Evolutionary conservation across 371 early-diverging fungal genomes (phyloP).

Genomic region (Neoconidiobolus thromboides): DNA sequence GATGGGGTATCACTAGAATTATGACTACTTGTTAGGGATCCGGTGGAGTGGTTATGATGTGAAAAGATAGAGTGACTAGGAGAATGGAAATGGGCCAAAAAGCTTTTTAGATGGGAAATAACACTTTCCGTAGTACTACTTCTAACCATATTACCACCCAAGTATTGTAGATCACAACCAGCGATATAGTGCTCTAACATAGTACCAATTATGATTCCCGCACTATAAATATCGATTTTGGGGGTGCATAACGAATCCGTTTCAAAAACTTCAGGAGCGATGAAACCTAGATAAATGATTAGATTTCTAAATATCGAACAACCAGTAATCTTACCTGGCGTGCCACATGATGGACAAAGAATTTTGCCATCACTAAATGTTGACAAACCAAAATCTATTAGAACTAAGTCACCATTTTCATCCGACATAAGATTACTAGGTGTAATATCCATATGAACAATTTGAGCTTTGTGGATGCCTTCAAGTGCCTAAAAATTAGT

Average conservation of each 20-base stretch:
- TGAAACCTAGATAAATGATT: neutral
- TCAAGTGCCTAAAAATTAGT: conserved; percentile 2
- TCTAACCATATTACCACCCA: conserved; percentile 4
- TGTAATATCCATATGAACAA: conserved; percentile 43
- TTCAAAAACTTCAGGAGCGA: conserved; percentile 5
- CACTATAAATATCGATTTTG: conserved; percentile 5
- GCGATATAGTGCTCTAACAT: conserved; percentile 3
- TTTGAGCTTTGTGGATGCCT: conserved; percentile 11
- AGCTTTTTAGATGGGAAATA: neutral
- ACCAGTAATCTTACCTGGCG: neutral
- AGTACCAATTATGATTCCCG: neutral
- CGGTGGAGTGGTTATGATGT: neutral
- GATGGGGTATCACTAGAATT: neutral
- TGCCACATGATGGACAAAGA: neutral
- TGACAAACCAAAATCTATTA: conserved; percentile 51
- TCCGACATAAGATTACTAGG: conserved; percentile 41
- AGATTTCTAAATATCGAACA: neutral
- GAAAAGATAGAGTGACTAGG: neutral
- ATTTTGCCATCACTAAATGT: neutral
- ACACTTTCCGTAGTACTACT: conserved; percentile 2
- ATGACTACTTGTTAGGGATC: neutral
- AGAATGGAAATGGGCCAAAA: neutral
- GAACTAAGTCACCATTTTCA: conserved; percentile 23
- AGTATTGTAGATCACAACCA: conserved; percentile 4
- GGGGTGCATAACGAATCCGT: neutral